Evolutionary conservation across 169 alveolate species (phyloP).

Genomic region (Eimeria falciformis): DNA sequence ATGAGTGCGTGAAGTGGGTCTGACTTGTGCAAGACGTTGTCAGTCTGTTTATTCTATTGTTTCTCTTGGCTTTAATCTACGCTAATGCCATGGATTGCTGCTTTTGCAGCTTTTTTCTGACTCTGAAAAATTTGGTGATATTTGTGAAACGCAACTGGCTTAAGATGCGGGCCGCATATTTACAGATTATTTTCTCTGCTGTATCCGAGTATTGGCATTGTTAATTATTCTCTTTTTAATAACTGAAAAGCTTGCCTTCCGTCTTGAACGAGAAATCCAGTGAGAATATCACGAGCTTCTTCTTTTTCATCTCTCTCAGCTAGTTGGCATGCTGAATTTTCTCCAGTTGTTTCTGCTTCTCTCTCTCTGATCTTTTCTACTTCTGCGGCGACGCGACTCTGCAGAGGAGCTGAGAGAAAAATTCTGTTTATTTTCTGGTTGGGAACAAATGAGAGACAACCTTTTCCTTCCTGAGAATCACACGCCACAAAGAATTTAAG

Average conservation of each 20-base stretch:
- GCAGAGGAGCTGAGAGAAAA: conserved; percentile 26
- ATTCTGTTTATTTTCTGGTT: conserved; percentile 39
- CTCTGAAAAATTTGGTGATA: too few relatives aligned
- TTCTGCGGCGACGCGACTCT: conserved; percentile 24
- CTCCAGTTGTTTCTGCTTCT: not conserved
- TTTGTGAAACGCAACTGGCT: too few relatives aligned
- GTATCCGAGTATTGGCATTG: too few relatives aligned
- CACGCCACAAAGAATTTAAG: not conserved
- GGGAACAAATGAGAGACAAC: not conserved
- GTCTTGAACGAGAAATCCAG: conserved; percentile 52
- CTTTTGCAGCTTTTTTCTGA: too few relatives aligned
- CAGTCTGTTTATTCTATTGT: too few relatives aligned
- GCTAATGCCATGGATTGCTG: too few relatives aligned
- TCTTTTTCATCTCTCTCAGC: not conserved
- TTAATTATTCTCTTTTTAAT: too few relatives aligned
- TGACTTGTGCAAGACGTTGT: too few relatives aligned
- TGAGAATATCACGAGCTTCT: conserved; percentile 3
- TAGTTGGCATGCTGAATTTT: not conserved
- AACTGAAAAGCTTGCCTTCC: not conserved
- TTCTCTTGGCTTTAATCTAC: too few relatives aligned
- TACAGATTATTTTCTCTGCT: too few relatives aligned
- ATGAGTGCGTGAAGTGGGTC: too few relatives aligned
- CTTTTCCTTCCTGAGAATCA: conserved; percentile 21
- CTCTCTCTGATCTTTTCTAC: not conserved
- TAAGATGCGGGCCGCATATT: too few relatives aligned